These are phyloP conservation scores for Hypericum androsaemum DNA, from an alignment of 345 rosid genomes.

Conservation along the genomic window DNA sequence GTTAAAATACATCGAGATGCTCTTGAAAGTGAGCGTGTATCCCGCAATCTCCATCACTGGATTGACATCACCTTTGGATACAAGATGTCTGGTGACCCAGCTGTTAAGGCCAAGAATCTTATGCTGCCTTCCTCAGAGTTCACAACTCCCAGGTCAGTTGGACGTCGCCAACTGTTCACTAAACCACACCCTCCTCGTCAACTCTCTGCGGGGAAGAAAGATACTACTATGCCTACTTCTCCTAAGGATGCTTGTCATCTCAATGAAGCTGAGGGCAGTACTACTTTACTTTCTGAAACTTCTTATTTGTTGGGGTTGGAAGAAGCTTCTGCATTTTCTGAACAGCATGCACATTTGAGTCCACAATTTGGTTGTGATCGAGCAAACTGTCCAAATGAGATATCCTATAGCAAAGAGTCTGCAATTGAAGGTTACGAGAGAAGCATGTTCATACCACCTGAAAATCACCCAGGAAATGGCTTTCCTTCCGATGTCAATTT, in stretches of 20 bases:
- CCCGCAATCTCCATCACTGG: conserved; percentile 72
- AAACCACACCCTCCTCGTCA: conserved; percentile 66
- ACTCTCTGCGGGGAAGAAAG: conserved; percentile 25
- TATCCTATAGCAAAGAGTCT: conserved; percentile 25
- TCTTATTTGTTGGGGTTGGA: conserved; percentile 53
- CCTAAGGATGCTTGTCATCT: conserved; percentile 26
- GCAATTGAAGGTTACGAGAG: conserved; percentile 20
- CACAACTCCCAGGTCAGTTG: conserved; percentile 54
- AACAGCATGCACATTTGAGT: conserved; percentile 56
- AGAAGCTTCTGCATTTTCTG: conserved; percentile 66
- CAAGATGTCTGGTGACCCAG: conserved; percentile 86
- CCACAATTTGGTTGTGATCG: conserved; percentile 38
- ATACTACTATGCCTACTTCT: conserved; percentile 16
- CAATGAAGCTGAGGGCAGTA: conserved; percentile 29
- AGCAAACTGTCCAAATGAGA: conserved; percentile 14
- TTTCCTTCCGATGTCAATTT: conserved; percentile 37
- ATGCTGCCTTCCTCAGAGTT: conserved; percentile 81
- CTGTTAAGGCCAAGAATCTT: conserved; percentile 83
- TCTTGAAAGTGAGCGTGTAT: conserved; percentile 67
- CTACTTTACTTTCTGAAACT: conserved; percentile 38
- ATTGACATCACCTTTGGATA: conserved; percentile 86
- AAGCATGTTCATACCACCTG: conserved; percentile 23
- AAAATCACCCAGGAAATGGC: conserved; percentile 21
- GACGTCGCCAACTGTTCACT: conserved; percentile 80
- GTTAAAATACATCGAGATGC: conserved; percentile 77